Evolutionary conservation across 192 early-diverging fungal genomes (phyloP), one percentile per base, ranked within the genome.

Genomic region (Ambispora gerdemannii): DNA sequence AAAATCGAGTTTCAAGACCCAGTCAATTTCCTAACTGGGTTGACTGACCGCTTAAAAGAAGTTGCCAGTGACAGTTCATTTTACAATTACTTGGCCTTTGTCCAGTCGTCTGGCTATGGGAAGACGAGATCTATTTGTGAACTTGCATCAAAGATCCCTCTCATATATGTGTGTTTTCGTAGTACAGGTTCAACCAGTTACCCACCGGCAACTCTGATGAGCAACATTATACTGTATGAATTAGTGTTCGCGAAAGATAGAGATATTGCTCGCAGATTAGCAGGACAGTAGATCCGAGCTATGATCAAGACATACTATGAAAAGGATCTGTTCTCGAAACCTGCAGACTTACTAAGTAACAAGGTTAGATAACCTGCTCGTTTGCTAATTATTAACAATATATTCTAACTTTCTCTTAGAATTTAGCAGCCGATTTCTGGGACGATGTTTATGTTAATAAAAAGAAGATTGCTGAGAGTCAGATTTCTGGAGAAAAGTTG

Each of bases 301-400:
- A 56, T 56, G 53, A 56, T 56, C 53, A 56, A 20, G 53, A 56
- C 53, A 56, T 56, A 56, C 20, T 56, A 20, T 56, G 8, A 56
- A 20, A 20, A 20, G 20, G 20, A 56, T 24, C 6, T 20, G 6
- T 6, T 6, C 53, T 13, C 6, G 6, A 56, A 56, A 13, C 15
- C 6, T 43, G 7, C 7, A 43, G 38, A 56, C 6, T 13, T 13
- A 20, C 20, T 56, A 20, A 6, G 4, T 4, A 56, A 56, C 53
- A 7, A 13, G 53, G 53, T 20, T 56, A 56, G 20, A 20, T 56
- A 56, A 56, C 20, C 20, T 56, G 20, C 8, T 56, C 20, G 6
- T 6, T 56, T 56, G 53, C 53, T 56, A 56, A 56, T 20, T 56
- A 7, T 6, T 56, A 4, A 24, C 53, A 27, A 56, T 6, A 27